Percentiles rank a stretch among this genome's conserved stretches.
phyloP scores from a whole-genome alignment of 495 filamentous ascomycete species.

The Penicillium lividum region DNA sequence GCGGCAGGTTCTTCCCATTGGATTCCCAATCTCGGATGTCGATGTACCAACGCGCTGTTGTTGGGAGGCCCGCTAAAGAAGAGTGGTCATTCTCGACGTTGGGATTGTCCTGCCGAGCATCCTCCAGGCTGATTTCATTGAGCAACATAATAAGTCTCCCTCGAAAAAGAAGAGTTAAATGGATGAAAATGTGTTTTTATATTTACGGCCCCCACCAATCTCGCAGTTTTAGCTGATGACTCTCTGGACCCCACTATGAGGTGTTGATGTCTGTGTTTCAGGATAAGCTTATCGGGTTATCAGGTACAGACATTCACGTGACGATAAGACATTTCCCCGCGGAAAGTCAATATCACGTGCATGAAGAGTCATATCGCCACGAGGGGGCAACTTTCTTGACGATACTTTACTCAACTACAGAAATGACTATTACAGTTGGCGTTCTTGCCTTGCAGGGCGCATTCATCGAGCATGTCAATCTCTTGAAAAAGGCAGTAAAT shows the following conservation, averaged over 20 bases:
- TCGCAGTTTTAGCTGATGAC: neutral
- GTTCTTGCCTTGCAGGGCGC: conserved; percentile 93
- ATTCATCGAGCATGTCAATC: conserved; percentile 82
- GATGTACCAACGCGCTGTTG: conserved; percentile 44
- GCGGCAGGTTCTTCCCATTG: conserved; percentile 34
- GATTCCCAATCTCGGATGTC: conserved; percentile 41
- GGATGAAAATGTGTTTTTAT: neutral
- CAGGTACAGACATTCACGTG: conserved; percentile 18
- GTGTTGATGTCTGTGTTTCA: neutral
- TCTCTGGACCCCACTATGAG: conserved; percentile 4
- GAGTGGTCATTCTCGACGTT: conserved; percentile 7
- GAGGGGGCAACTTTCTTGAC: neutral
- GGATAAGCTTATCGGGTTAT: conserved; percentile 10
- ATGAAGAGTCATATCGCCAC: conserved; percentile 25
- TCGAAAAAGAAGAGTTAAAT: neutral
- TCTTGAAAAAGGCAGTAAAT: conserved; percentile 67
- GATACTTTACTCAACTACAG: conserved; percentile 16
- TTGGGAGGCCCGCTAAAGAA: conserved; percentile 16
- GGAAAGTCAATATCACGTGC: conserved; percentile 31
- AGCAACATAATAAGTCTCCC: neutral
- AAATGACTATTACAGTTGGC: conserved; percentile 65
- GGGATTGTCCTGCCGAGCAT: conserved; percentile 7
- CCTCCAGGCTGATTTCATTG: conserved; percentile 17
- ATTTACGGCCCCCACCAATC: neutral
- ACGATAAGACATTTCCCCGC: conserved; percentile 27